Conservation (phyloP, 768 basidiomycete species). For the Lactifluus hygrophoroides region DNA sequence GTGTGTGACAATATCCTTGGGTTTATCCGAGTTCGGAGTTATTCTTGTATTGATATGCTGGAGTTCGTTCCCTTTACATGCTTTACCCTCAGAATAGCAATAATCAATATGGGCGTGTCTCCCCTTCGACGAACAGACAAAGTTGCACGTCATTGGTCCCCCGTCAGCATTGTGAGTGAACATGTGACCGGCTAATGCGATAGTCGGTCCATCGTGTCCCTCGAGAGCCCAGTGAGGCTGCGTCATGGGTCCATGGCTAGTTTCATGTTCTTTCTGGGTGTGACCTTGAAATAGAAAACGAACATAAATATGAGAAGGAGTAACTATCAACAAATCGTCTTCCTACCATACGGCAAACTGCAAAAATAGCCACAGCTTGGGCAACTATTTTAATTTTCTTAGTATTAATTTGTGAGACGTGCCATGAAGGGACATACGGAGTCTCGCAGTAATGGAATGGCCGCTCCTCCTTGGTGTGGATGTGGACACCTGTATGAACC, state of each 20-base stretch:
- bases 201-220: constrained; percentile 37
- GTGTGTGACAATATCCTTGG: constrained; percentile 51
- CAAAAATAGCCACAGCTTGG: constrained; percentile 51
- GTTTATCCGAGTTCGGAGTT: constrained; percentile 36
- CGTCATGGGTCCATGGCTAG: constrained; percentile 56
- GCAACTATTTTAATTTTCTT: constrained; percentile 32
- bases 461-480: constrained; percentile 37
- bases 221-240: constrained; percentile 49
- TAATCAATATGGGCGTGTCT: constrained; percentile 53
- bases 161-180: constrained; percentile 50
- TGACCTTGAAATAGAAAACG: constrained; percentile 39
- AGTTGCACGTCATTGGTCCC: constrained; percentile 55
- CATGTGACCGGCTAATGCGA: constrained; percentile 48
- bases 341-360: constrained; percentile 43
- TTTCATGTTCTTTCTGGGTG: constrained; percentile 52
- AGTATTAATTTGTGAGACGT: background rate
- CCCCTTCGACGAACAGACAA: constrained; percentile 47
- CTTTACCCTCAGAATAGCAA: constrained; percentile 38
- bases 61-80: constrained; percentile 37
- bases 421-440: constrained; percentile 26
- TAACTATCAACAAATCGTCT: background rate
- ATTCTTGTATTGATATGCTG: constrained; percentile 39
- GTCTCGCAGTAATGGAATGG: constrained; percentile 50
- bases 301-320: background rate
- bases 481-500: constrained; percentile 39